Evolutionary conservation across 1,284 basidiomycete species (phyloP).

Genomic region (Cutaneotrichosporon dermatis): DNA sequence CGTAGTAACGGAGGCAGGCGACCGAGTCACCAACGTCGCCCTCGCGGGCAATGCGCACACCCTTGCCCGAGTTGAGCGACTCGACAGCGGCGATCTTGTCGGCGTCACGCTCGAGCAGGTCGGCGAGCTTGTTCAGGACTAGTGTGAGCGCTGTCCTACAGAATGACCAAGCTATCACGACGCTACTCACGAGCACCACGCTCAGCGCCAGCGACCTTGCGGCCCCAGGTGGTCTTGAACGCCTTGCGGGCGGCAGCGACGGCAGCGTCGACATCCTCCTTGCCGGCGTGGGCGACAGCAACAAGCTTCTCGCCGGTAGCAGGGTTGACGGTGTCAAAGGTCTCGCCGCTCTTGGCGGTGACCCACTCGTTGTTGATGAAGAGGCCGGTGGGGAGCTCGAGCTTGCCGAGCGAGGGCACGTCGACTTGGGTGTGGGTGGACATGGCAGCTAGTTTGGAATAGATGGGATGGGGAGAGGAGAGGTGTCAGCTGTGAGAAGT

Average conservation of each 20-base stretch:
- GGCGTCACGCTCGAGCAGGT: slow-evolving; percentile 81
- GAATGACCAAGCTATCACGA: too few relatives aligned
- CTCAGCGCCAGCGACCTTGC: slow-evolving; percentile 75
- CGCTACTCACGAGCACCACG: slow-evolving; percentile 55
- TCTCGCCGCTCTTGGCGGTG: slow-evolving; percentile 24
- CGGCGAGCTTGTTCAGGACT: slow-evolving; percentile 78
- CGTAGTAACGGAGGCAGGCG: slow-evolving; percentile 72
- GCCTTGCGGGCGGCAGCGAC: slow-evolving; percentile 75
- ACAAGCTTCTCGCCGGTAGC: slow-evolving; percentile 57
- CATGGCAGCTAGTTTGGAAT: not conserved
- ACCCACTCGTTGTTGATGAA: slow-evolving; percentile 60
- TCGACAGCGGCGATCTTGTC: slow-evolving; percentile 70
- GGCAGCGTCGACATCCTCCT: slow-evolving; percentile 71
- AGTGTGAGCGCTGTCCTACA: not conserved
- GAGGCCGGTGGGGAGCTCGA: slow-evolving; percentile 69
- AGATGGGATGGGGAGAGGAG: not conserved
- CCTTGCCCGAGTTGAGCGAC: slow-evolving; percentile 74
- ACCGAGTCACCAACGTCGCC: slow-evolving; percentile 76
- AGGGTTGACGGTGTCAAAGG: slow-evolving; percentile 31
- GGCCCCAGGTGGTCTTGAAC: slow-evolving; percentile 84
- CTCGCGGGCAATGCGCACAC: slow-evolving; percentile 62
- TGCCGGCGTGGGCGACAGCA: slow-evolving; percentile 31
- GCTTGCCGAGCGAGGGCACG: slow-evolving; percentile 38
- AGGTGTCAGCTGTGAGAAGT: not conserved
- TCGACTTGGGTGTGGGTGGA: slow-evolving; percentile 22